These are phyloP conservation scores for Acacia acuminata DNA, from an alignment of 306 rosid species.

Conservation along the genomic window DNA sequence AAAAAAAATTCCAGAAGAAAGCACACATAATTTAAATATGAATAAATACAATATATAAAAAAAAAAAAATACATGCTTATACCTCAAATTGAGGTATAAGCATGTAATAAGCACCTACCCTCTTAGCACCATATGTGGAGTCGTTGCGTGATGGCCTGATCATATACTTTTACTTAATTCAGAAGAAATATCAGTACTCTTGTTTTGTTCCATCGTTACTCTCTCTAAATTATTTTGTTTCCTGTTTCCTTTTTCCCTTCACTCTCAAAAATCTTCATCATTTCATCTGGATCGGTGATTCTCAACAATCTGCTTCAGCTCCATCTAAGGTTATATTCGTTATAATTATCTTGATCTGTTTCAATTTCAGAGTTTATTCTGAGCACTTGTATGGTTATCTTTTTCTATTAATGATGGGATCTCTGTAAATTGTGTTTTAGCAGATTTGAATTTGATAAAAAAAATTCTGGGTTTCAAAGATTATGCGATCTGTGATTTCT, in stretches of 20 bases:
- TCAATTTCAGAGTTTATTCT: not conserved
- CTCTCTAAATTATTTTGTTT: not conserved
- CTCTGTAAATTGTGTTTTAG: not conserved
- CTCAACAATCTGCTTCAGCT: not conserved
- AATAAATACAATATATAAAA: no score
- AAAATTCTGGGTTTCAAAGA: not conserved
- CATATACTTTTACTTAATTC: not conserved
- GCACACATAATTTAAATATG: no score
- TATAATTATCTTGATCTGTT: not conserved
- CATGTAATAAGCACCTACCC: no score
- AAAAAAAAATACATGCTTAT: no score
- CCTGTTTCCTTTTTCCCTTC: not conserved
- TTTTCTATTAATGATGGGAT: not conserved
- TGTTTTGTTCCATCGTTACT: not conserved
- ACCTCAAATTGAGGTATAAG: no score
- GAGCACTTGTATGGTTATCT: not conserved
- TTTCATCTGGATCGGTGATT: not conserved
- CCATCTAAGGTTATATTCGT: constrained; percentile 25
- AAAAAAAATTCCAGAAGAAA: no score
- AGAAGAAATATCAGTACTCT: not conserved
- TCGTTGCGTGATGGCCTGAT: not conserved
- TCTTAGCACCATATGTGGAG: no score
- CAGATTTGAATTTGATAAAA: not conserved
- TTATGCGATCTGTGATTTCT: not conserved
- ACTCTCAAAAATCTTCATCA: not conserved